Evolutionary conservation across 805 yeast genomes (phyloP).

Genomic region (Saccharomyces jurei): DNA sequence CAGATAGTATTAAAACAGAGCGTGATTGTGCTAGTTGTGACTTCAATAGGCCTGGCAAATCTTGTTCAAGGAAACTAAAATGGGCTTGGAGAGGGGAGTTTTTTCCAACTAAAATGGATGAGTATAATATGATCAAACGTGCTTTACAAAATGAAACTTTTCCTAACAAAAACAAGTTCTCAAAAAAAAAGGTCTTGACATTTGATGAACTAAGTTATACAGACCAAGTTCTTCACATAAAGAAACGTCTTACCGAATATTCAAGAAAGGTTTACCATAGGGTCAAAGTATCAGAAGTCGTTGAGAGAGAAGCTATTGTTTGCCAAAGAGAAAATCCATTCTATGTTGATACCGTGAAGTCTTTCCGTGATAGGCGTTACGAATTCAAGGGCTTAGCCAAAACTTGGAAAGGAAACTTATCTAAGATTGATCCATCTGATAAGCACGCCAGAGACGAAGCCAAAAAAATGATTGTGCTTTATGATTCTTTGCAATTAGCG

Average conservation of each 20-base stretch:
- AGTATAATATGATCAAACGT: conserved; percentile 81
- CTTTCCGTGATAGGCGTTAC: conserved; percentile 91
- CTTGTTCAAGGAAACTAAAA: conserved; percentile 81
- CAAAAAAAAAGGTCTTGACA: conserved; percentile 48
- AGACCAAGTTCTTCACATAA: conserved; percentile 70
- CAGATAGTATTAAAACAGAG: conserved; percentile 93
- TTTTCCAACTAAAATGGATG: conserved; percentile 84
- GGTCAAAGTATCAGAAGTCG: conserved; percentile 71
- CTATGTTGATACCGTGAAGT: conserved; percentile 88
- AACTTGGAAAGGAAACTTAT: conserved; percentile 80
- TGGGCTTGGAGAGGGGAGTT: conserved; percentile 99
- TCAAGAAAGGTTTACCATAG: conserved; percentile 80
- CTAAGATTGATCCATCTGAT: conserved; percentile 47
- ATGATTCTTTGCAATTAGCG: conserved; percentile 92
- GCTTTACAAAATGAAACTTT: conserved; percentile 73
- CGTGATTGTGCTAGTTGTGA: conserved; percentile 97
- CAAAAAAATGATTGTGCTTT: conserved; percentile 82
- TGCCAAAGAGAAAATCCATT: conserved; percentile 98
- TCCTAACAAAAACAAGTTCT: conserved; percentile 49
- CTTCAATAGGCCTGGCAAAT: conserved; percentile 89
- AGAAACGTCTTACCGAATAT: conserved; percentile 73
- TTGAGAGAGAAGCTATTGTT: conserved; percentile 84
- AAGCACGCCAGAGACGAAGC: conserved; percentile 75
- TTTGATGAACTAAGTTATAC: conserved; percentile 71
- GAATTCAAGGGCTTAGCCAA: conserved; percentile 91